Evolutionary conservation across 2,329 filamentous ascomycete genomes (phyloP), one percentile per base, ranked within the genome.

Genomic region (Cercospora citrullina): DNA sequence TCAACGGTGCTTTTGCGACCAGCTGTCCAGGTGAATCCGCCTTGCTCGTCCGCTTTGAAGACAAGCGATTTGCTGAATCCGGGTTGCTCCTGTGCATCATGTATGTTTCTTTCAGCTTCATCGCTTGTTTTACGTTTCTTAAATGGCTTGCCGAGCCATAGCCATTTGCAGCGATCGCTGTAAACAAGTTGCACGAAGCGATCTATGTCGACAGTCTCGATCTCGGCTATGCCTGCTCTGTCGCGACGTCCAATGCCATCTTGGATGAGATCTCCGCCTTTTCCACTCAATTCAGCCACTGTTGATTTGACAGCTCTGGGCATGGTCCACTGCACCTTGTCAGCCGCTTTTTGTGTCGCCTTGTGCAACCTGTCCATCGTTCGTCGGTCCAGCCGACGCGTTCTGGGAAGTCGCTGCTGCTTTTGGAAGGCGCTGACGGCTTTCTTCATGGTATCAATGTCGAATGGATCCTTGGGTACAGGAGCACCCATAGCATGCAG

Each of bases 271-370:
- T 97, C 94, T 59, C 94, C 94, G 63, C 94, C 90, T 78, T 97
- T 97, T 14, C 95, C 94, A 72, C 93, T 93, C 45, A 99, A 88
- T 79, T 97, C 95, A 18, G 91, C 93, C 58, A 98, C 91, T 0
- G 94, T 97, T 3, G 93, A 96, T 78, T 98, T 98, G 75, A 99
- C 93, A 18, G 94, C 94, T 75, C 92, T 90, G 61, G 93, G 92
- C n/a, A 96, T 92, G 16, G 90, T 91, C 92, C 94, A 97, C 2
- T 91, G 91, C 76, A 97, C 93, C 36, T 92, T 91, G 61, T 90
- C 91, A 2, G 93, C 94, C 33, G 93, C 93, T 78, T 97, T 98
- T 45, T 92, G 92, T 12, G 94, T 97, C n/a, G 85, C 87, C 59
- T 87, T 88, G 74, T 96, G 94, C 55, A 99, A 84, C 65, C 87